These are phyloP conservation scores for Ceratocystis cubensis DNA, from an alignment of 2,329 filamentous ascomycete genomes.

Conservation along the genomic window DNA sequence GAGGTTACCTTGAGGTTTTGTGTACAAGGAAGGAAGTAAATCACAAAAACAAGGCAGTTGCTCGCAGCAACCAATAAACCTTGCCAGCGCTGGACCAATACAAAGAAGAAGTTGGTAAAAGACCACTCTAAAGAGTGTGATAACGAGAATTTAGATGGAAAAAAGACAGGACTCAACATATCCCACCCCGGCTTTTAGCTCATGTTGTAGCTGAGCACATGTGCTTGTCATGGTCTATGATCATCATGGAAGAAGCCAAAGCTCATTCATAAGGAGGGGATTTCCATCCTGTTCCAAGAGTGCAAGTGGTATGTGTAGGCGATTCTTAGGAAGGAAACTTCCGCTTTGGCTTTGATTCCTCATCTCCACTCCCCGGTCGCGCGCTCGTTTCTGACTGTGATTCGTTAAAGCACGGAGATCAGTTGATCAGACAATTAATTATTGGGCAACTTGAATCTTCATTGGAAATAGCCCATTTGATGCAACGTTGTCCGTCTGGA, in stretches of 20 bases:
- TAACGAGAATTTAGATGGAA: background rate
- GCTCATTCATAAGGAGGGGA: background rate
- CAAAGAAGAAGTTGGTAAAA: background rate
- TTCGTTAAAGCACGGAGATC: background rate
- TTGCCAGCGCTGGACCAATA: background rate
- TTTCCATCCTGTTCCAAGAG: background rate
- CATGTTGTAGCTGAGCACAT: background rate
- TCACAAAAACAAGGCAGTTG: slow-evolving; percentile 1
- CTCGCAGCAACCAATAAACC: slow-evolving; percentile 3
- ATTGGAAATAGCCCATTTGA: background rate
- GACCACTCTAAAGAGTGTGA: background rate
- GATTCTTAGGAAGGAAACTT: background rate
- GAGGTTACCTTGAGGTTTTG: background rate
- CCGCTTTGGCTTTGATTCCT: background rate
- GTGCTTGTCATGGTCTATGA: background rate
- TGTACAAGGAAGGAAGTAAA: background rate
- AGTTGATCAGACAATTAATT: background rate
- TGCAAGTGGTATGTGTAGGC: background rate
- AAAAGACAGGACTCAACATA: background rate
- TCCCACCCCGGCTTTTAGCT: background rate
- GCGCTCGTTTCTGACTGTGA: background rate
- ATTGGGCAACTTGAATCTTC: background rate
- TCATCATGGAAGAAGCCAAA: background rate
- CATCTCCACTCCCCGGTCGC: background rate
- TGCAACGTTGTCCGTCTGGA: background rate